Conservation (phyloP, 1,139 yeast genomes). For the Pichia sp. region DNA sequence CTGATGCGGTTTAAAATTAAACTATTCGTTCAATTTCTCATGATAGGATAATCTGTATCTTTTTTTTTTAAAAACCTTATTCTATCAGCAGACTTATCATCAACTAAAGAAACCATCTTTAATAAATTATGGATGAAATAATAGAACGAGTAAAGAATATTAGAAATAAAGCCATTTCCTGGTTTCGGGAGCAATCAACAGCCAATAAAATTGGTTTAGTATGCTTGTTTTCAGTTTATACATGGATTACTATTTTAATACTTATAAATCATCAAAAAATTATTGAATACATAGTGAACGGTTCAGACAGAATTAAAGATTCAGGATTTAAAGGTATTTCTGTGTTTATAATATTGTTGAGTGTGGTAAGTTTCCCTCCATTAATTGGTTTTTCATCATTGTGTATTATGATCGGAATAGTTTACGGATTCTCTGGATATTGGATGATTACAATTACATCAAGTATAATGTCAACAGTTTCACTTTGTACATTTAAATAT, state of each 20-base stretch:
- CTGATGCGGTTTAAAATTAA: too few species aligned
- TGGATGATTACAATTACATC: conserved; percentile 64
- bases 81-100: too few species aligned
- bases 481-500: conserved; percentile 65
- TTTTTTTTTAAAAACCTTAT: too few species aligned
- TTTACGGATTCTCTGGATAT: conserved; percentile 83
- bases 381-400: conserved; percentile 73
- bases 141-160: background rate
- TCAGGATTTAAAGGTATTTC: conserved; percentile 42
- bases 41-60: too few species aligned
- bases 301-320: conserved; percentile 17
- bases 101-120: too few species aligned
- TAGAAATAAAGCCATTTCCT: background rate
- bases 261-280: conserved; percentile 12
- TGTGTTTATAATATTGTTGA: conserved; percentile 44
- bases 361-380: conserved; percentile 74
- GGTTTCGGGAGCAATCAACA: conserved; percentile 4
- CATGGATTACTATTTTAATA: background rate
- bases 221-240: background rate
- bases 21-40: too few species aligned
- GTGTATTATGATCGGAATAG: conserved; percentile 68
- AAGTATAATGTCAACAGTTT: conserved; percentile 61
- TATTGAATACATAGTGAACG: conserved; percentile 11
- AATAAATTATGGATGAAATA: background rate
- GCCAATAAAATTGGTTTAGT: conserved; percentile 4